Evolutionary conservation across 2,329 filamentous ascomycete species (phyloP).

Genomic region (Ophiostoma fasciatum): DNA sequence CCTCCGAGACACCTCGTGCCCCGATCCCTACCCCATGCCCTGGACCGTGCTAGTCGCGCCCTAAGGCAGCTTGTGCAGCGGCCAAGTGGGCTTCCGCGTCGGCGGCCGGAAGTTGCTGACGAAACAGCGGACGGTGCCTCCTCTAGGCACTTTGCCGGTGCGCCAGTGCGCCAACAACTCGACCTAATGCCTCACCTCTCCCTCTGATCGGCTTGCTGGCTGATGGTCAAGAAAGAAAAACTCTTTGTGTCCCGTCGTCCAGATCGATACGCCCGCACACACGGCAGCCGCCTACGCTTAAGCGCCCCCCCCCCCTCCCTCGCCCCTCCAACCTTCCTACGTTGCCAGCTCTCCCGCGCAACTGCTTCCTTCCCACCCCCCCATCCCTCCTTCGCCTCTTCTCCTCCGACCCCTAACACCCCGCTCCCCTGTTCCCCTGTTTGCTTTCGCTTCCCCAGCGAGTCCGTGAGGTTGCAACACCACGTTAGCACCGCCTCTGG

Average conservation of each 20-base stretch:
- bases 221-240: too few species aligned
- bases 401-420: background rate
- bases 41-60: background rate
- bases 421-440: background rate
- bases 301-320: background rate
- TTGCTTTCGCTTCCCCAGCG: too few species aligned
- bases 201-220: background rate
- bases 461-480: slow-evolving; percentile 7
- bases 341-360: too few species aligned
- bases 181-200: background rate
- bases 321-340: too few species aligned
- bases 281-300: background rate
- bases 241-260: background rate
- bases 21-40: slow-evolving; percentile 1
- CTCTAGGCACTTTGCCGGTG: background rate
- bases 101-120: too few species aligned
- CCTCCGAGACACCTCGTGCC: slow-evolving; percentile 2
- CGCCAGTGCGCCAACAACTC: too few species aligned
- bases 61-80: too few species aligned
- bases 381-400: background rate
- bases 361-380: too few species aligned
- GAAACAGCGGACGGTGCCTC: too few species aligned
- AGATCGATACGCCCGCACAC: background rate
- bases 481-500: background rate
- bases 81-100: too few species aligned